Base-by-base conservation (phyloP, 371 early-diverging fungal species). In the Mucor velutinosus region DNA sequence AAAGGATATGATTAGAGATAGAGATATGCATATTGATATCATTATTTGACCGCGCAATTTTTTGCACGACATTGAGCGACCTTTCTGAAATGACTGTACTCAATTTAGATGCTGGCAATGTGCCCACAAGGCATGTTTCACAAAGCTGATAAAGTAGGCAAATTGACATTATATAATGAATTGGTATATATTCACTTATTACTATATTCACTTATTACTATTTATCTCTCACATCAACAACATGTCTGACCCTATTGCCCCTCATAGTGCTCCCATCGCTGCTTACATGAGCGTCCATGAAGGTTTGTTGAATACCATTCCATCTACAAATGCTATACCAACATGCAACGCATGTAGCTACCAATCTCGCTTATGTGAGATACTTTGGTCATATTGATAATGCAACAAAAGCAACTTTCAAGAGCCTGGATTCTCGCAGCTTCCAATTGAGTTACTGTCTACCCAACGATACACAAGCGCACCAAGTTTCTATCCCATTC, bases 231-330 rank as follows among this genome's bases (percentile, higher is more conserved):
- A n/a, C 58, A 57, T 10, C 14, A 11, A 37, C 35, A 4, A 35
- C 14, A 66, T 67, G 67, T 35, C 74, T 33, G 83, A 83, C 35
- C 77, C 83, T 32, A 80, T 83, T 65, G 77, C 76, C 39, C 79
- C 77, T 33, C 76, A 77, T 63, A 77, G 76, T 72, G 78, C 73
- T 2, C 76, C 79, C 39, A 80, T 77, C 62, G 67, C 77, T 23
- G 83, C 81, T 29, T 83, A 83, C 57, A 83, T 83, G 83, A 77
- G 76, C 25, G 83, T 69, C 0, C 83, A 83, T 73, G 60, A 72
- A 65, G 78, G 79, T 80, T 69, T 51, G 12, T 10, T 37, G 37
- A 37, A 37, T 14, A 37, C 6, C 37, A 37, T 14, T n/a, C 32
- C 14, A 30, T 6, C 21, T 21, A 11, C 12, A 17, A 14, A 27